Evolutionary conservation across 2,329 filamentous ascomycete genomes (phyloP).

Genomic region (Beauveria asiatica): DNA sequence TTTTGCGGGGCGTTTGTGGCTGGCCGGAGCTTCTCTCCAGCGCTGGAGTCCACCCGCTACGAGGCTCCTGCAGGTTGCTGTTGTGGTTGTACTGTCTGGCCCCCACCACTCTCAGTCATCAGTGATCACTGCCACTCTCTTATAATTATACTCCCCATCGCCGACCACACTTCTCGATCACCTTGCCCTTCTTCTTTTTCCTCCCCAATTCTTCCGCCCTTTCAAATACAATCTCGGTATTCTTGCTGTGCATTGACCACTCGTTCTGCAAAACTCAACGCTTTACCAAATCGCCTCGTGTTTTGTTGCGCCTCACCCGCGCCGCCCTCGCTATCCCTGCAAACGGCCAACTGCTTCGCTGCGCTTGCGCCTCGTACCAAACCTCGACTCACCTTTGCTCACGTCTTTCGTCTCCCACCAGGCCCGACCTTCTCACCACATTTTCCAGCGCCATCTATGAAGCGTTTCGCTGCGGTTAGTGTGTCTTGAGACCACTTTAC

Average conservation of each 20-base stretch:
- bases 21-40: not conserved
- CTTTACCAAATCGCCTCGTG: not conserved
- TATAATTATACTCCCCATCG: slow-evolving; percentile 9
- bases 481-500: slow-evolving; percentile 1
- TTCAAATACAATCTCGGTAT: not conserved
- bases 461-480: not conserved
- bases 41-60: not conserved
- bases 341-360: not conserved
- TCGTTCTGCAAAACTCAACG: not conserved
- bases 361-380: not conserved
- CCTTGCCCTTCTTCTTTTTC: not conserved
- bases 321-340: not conserved
- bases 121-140: not conserved
- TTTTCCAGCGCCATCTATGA: slow-evolving; percentile 6
- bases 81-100: slow-evolving; percentile 2
- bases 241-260: not conserved
- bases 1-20: too few species aligned
- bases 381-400: not conserved
- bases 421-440: not conserved
- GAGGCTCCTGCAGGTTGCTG: not conserved
- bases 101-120: slow-evolving; percentile 8
- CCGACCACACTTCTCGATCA: slow-evolving; percentile 5
- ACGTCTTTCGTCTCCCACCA: not conserved
- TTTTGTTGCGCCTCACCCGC: not conserved
- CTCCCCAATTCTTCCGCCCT: not conserved